Conservation (phyloP, 73 alveolate genomes). For the Effrenium voratum region DNA sequence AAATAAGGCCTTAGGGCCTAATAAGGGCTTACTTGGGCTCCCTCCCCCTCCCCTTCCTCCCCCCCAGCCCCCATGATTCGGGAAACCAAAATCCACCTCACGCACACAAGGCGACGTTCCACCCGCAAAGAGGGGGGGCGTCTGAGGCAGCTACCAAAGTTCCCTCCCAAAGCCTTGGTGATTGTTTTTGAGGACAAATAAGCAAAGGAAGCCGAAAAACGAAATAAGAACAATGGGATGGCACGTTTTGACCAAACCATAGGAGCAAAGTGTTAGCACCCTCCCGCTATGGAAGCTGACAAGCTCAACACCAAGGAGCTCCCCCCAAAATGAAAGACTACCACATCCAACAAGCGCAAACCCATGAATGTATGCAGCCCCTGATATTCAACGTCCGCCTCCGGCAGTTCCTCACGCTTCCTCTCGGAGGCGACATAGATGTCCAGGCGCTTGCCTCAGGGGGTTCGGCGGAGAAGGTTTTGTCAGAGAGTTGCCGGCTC, state of each 20-base stretch:
- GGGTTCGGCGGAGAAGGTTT: too few species aligned
- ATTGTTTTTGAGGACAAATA: too few species aligned
- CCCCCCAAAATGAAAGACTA: background rate
- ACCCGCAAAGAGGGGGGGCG: too few species aligned
- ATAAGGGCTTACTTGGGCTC: background rate
- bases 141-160: too few species aligned
- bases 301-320: background rate
- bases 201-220: too few species aligned
- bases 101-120: too few species aligned
- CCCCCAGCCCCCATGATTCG: too few species aligned
- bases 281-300: background rate
- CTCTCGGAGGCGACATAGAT: constrained; percentile 26
- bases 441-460: constrained; percentile 92
- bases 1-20: background rate
- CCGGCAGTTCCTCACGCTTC: background rate
- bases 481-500: too few species aligned
- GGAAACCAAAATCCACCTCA: too few species aligned
- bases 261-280: background rate
- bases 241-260: background rate
- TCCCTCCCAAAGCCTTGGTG: too few species aligned
- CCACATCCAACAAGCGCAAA: background rate
- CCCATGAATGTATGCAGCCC: background rate
- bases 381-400: background rate
- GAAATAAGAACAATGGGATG: too few species aligned
- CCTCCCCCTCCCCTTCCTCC: background rate